Base-by-base conservation (phyloP, 2,329 filamentous ascomycete species). In the Fusarium pininemorale region DNA sequence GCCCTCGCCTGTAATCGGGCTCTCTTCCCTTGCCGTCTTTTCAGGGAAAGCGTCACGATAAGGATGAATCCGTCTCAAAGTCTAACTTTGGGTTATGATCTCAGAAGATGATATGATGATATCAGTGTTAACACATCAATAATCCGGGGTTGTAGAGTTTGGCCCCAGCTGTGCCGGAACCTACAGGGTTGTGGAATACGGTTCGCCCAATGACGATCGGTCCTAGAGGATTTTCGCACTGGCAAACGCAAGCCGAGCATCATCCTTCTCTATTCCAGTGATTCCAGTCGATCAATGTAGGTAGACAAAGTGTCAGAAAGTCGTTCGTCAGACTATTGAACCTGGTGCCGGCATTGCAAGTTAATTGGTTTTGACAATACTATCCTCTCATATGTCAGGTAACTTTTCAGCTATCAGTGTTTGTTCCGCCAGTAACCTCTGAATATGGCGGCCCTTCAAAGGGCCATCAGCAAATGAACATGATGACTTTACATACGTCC, bases 81-180 rank as follows among this genome's bases (percentile, higher is more conserved):
- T 59, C 39, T 71, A 71, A 47, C 37, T 53, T 59, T 42, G n/a
- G 37, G 14, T 47, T 39, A 70, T 70, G 60, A 73, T 73, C 61
- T 70, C 58, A 72, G 44, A 38, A 45, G 15, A 70, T 64, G 56
- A 47, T 39, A 69, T 28, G 42, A 73, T 72, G 71, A 74, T 74
- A 74, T 74, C 72, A 74, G 59, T 35, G 47, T 72, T 51, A 41
- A 44, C 47, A 41, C 47, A 62, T 48, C 24, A 37, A 35, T 22
- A 72, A 71, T 63, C 61, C 39, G 61, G 71, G 60, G 42, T 65
- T 41, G 44, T 59, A 56, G 26, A 56, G 54, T 41, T 59, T 55
- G 48, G 32, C 15, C 35, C 68, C 32, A 55, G 42, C 39, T 63
- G 58, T 66, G 18, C 42, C 56, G 48, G 50, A 42, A 42, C n/a